Percentiles rank a stretch among this genome's conserved stretches.
Evolutionary conservation across 2,329 filamentous ascomycete genomes (phyloP).

Genomic region (Diaporthe ilicicola): DNA sequence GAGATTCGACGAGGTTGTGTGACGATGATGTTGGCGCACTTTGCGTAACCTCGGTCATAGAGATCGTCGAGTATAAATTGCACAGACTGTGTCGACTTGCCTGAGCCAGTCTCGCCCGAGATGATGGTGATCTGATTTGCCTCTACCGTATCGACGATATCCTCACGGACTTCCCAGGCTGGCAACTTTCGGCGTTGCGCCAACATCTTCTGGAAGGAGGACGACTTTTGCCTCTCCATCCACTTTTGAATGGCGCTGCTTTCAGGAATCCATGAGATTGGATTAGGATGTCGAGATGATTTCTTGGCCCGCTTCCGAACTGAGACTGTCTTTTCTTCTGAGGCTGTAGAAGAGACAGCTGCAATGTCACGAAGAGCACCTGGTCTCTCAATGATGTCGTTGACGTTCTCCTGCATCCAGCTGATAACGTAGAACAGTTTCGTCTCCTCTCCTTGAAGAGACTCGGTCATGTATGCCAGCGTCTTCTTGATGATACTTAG

Average conservation of each 20-base stretch:
- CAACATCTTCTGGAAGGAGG: constrained; percentile 79
- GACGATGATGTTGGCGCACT: constrained; percentile 87
- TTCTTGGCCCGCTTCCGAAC: constrained; percentile 43
- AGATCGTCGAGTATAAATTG: constrained; percentile 95
- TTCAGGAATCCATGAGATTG: constrained; percentile 71
- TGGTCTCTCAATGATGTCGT: constrained; percentile 83
- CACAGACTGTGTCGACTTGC: constrained; percentile 96
- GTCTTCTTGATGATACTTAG: constrained; percentile 85
- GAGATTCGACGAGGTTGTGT: constrained; percentile 96
- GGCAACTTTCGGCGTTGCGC: constrained; percentile 77
- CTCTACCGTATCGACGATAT: constrained; percentile 78
- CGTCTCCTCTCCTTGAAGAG: constrained; percentile 85
- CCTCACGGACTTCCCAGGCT: constrained; percentile 84
- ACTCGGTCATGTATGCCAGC: constrained; percentile 73
- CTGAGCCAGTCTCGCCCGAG: constrained; percentile 94
- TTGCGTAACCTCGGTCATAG: constrained; percentile 78
- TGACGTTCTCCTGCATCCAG: constrained; percentile 88
- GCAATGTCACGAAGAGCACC: constrained; percentile 87
- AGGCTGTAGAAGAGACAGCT: constrained; percentile 74
- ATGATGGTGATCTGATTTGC: constrained; percentile 92
- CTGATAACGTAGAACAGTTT: constrained; percentile 87
- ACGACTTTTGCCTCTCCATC: constrained; percentile 70
- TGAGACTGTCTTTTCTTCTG: constrained; percentile 55
- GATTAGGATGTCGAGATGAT: constrained; percentile 58
- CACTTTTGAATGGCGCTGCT: constrained; percentile 71